Evolutionary conservation across 768 basidiomycete genomes (phyloP).

Genomic region (Dioszegia crocea): DNA sequence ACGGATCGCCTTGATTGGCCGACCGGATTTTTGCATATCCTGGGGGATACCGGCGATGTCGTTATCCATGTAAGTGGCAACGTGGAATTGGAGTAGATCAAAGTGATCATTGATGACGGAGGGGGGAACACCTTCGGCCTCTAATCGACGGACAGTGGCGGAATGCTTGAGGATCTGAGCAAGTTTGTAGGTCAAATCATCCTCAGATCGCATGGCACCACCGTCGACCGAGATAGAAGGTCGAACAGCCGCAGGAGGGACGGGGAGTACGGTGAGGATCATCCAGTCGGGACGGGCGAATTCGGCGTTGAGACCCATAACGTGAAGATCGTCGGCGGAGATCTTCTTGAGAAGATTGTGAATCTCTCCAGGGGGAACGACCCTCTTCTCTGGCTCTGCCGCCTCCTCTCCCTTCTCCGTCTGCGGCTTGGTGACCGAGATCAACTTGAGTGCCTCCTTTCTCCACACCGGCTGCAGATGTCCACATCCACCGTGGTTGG

Average conservation of each 20-base stretch:
- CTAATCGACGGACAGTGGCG: conserved; percentile 81
- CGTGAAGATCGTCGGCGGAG: conserved; percentile 75
- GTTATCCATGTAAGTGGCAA: conserved; percentile 99
- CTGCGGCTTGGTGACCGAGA: conserved; percentile 88
- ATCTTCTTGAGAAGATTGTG: conserved; percentile 95
- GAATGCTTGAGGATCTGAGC: conserved; percentile 95
- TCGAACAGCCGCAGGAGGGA: conserved; percentile 95
- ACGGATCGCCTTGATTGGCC: conserved; percentile 96
- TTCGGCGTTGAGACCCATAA: conserved; percentile 88
- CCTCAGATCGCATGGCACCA: conserved; percentile 92
- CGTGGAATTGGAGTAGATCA: conserved; percentile 94
- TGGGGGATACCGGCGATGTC: conserved; percentile 98
- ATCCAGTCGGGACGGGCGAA: conserved; percentile 99
- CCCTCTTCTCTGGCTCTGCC: conserved; percentile 48
- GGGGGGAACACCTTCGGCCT: conserved; percentile 93
- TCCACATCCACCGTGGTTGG: conserved; percentile 93
- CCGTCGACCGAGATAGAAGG: conserved; percentile 97
- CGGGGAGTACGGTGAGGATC: conserved; percentile 96
- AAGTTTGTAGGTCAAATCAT: conserved; percentile 96
- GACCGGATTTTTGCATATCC: conserved; percentile 91
- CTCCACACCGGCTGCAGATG: conserved; percentile 81
- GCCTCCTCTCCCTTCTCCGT: conserved; percentile 72
- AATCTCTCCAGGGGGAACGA: conserved; percentile 80
- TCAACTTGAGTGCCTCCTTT: conserved; percentile 92
- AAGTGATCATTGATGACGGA: conserved; percentile 95